Evolutionary conservation across 768 basidiomycete species (phyloP).

Genomic region (Trametes gibbosa): DNA sequence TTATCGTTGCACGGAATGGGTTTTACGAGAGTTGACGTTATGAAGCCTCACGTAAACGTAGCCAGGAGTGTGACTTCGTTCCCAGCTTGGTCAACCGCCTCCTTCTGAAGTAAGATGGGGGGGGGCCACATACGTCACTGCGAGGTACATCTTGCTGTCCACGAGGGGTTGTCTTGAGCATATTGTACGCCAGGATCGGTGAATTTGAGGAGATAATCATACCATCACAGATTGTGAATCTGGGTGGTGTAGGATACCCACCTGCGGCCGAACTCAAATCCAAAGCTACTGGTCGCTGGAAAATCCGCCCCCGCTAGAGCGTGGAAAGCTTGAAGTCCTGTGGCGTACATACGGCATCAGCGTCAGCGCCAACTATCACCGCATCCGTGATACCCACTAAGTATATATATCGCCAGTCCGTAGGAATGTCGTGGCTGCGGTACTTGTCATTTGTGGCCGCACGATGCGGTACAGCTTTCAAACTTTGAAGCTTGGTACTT

Average conservation of each 20-base stretch:
- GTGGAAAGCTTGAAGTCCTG: conserved; percentile 18
- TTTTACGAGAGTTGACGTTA: conserved; percentile 35
- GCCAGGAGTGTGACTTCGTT: conserved; percentile 37
- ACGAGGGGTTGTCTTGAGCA: conserved; percentile 58
- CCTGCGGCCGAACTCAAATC: conserved; percentile 57
- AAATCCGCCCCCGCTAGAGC: no score
- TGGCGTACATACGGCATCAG: conserved; percentile 35
- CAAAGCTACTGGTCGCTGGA: conserved; percentile 32
- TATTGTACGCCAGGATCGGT: conserved; percentile 30
- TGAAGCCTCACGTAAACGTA: conserved; percentile 43
- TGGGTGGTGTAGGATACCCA: neutral
- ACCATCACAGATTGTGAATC: neutral
- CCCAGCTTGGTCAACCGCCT: conserved; percentile 41
- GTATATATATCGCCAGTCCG: conserved; percentile 26
- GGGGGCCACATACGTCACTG: conserved; percentile 43
- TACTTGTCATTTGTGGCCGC: conserved; percentile 26
- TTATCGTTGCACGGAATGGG: conserved; percentile 32
- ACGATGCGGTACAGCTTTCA: conserved; percentile 24
- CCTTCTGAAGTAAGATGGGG: conserved; percentile 45
- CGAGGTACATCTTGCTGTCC: conserved; percentile 45
- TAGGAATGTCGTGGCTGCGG: conserved; percentile 28
- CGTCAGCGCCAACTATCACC: neutral
- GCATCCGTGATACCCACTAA: conserved; percentile 6
- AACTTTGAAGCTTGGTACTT: neutral
- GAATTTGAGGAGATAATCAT: neutral